Conservation (phyloP, 805 yeast species). For the Starmerella sp. region DNA sequence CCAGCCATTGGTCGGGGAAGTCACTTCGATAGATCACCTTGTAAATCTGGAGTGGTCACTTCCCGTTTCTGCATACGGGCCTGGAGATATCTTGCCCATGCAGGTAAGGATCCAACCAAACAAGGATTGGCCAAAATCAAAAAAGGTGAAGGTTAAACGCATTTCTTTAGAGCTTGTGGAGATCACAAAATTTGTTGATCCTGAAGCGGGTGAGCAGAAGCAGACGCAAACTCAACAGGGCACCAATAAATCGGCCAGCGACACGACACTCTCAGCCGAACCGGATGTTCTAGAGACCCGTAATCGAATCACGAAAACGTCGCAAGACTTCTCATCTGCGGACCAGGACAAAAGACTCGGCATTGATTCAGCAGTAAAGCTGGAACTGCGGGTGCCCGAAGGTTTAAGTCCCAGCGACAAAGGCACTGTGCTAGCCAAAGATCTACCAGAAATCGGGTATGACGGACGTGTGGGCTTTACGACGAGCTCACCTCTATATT, state of each 20-base stretch:
- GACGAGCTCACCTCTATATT: slow-evolving; percentile 29
- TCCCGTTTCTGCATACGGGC: slow-evolving; percentile 32
- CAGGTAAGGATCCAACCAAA: slow-evolving; percentile 28
- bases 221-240: background rate
- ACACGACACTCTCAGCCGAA: background rate
- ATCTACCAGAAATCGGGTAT: slow-evolving; percentile 29
- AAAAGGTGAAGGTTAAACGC: slow-evolving; percentile 30
- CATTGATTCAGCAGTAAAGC: slow-evolving; percentile 21
- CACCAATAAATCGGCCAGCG: background rate
- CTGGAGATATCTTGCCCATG: slow-evolving; percentile 29
- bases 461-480: slow-evolving; percentile 30
- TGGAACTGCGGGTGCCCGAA: slow-evolving; percentile 27
- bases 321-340: slow-evolving; percentile 22
- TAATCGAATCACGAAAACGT: slow-evolving; percentile 25
- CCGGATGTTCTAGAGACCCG: slow-evolving; percentile 27
- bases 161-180: slow-evolving; percentile 31
- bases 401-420: slow-evolving; percentile 16
- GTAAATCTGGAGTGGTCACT: slow-evolving; percentile 28
- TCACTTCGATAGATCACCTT: slow-evolving; percentile 29
- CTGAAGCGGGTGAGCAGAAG: background rate
- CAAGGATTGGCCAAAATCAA: slow-evolving; percentile 30
- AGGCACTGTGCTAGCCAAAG: slow-evolving; percentile 26
- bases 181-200: slow-evolving; percentile 24
- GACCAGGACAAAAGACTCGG: slow-evolving; percentile 22
- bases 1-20: slow-evolving; percentile 24